A percentile compares a stretch with the other conserved stretches of the same genome.
Conservation (phyloP, 164 flowering plant species). For the Stephania japonica region DNA sequence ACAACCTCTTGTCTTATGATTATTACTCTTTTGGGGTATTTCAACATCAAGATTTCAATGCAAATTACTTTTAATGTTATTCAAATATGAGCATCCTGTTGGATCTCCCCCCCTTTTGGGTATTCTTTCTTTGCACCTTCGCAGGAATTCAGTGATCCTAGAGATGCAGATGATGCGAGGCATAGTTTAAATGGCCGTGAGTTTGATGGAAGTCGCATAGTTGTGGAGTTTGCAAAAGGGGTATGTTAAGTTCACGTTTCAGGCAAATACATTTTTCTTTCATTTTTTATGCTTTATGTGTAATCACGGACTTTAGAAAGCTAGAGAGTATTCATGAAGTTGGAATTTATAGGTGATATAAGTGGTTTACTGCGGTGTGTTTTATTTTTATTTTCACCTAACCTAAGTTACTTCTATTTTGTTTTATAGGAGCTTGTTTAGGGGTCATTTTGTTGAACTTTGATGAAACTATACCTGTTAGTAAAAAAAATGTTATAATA, state of each 20-base stretch:
- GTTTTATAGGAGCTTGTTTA: background rate
- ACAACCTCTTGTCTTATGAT: conserved; percentile 4
- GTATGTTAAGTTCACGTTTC: conserved; percentile 26
- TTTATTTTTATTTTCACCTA: background rate
- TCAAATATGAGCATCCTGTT: conserved; percentile 25
- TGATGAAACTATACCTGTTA: no score
- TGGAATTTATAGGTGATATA: background rate
- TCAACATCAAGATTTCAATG: background rate
- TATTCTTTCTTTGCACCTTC: background rate
- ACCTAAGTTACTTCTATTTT: background rate
- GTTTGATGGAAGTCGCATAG: conserved; percentile 61
- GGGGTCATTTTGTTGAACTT: background rate
- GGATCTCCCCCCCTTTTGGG: conserved; percentile 5
- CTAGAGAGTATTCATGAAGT: background rate
- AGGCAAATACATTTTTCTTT: background rate
- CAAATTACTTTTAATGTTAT: background rate
- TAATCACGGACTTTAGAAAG: background rate
- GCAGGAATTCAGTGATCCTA: conserved; percentile 87
- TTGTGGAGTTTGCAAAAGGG: conserved; percentile 86
- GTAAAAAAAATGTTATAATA: no score
- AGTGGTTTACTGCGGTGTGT: background rate
- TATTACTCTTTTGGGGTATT: background rate
- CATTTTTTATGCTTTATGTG: background rate
- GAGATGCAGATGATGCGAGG: conserved; percentile 97
- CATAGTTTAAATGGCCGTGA: conserved; percentile 30